Conservation (phyloP, 2,329 filamentous ascomycete species). For the Penicillium hordei region DNA sequence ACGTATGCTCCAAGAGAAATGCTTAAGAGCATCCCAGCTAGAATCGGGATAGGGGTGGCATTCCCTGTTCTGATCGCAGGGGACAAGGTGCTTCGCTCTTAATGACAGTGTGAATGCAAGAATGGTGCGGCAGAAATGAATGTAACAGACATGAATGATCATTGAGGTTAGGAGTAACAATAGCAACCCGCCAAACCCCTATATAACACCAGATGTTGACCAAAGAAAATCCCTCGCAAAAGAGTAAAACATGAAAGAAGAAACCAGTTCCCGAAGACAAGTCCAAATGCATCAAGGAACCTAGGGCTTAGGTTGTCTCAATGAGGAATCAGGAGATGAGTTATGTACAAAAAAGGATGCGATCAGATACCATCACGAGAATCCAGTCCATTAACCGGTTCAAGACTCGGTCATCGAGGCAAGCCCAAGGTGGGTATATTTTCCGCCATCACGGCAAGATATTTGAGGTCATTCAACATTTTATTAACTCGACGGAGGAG, state of each 20-base stretch:
- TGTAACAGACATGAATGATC: constrained; percentile 9
- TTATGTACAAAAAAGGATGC: constrained; percentile 23
- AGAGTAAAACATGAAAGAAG: constrained; percentile 13
- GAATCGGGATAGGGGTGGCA: neutral
- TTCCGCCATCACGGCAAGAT: neutral
- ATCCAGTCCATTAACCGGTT: neutral
- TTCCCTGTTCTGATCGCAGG: neutral
- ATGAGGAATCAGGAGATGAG: constrained; percentile 7
- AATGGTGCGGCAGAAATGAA: constrained; percentile 9
- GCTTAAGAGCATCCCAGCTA: neutral
- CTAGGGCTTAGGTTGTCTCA: constrained; percentile 8
- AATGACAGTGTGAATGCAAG: neutral
- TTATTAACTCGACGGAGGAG: constrained; percentile 26
- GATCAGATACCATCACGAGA: constrained; percentile 3
- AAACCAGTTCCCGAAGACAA: constrained; percentile 1
- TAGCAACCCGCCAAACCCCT: neutral
- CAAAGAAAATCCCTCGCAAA: constrained; percentile 1
- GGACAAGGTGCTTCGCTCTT: neutral
- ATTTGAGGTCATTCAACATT: neutral
- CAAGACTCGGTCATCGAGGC: neutral
- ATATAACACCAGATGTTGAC: neutral
- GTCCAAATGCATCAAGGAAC: constrained; percentile 14
- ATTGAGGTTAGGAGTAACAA: constrained; percentile 3
- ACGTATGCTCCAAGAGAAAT: neutral
- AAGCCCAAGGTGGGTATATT: neutral